Base-by-base conservation (phyloP, 345 rosid species). In the Hibiscus tridactylites region DNA sequence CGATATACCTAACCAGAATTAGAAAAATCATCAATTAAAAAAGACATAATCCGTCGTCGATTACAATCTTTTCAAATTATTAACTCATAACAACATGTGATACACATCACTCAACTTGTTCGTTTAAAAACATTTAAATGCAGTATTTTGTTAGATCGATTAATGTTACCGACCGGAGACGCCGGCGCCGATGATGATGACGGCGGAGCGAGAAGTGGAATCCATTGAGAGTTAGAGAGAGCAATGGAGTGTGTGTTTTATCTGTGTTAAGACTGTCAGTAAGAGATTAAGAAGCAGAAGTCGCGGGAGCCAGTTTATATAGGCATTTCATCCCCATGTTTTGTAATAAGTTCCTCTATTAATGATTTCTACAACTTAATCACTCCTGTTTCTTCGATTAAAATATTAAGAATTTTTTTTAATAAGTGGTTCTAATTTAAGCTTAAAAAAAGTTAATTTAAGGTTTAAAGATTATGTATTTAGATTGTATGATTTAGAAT, bases 121-220 rank as follows among this genome's bases (percentile, higher is more conserved):
- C 5, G 9, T 33, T 69, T 0, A 53, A 26, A 54, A 11, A 16
- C 17, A 15, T 50, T 5, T 16, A 16, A 21, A 21, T 44, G 33
- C 19, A 39, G 37, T 35, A 21, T 17, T 63, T 37, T 21, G 49
- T 37, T 37, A 37, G 10, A 44, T 65, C 21, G 69, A 5, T 42
- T 44, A 44, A 12, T 24, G 6, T 50, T 64, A 65, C 35, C 0
- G 19, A 94, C 97, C 98, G 75, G 98, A 94, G 77, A 91, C 76
- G 9, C 98, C 98, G 35, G 98, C 98, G 71, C 98, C 98, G 87
- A 94, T 81, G 75, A 91, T 67, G 82, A 91, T 86, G 78, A 88
- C 93, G 82, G 97, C 83, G 82, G 88, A 75, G 71, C 82, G 77
- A 61, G 86, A 70, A 61, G 91, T 67, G 1, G 87, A 73, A 42